A percentile compares a stretch with the other conserved stretches of the same genome.
Evolutionary conservation across 2,329 filamentous ascomycete genomes (phyloP).

Genomic region (Paraphaeosphaeria sporulosa): DNA sequence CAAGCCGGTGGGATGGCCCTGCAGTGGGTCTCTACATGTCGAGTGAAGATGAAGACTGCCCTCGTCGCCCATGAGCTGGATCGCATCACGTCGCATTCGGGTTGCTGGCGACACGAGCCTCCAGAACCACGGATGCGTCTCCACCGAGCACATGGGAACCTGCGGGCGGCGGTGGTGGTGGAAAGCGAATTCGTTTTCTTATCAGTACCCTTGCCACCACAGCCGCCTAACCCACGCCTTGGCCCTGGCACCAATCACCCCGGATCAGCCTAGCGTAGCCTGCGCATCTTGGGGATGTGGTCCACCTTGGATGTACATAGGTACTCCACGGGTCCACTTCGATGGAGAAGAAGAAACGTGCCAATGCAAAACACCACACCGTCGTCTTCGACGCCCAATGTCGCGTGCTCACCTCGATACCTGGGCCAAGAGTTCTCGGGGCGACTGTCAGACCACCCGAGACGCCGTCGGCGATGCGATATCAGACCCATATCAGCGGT

Average conservation of each 20-base stretch:
- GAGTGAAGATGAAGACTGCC: background rate
- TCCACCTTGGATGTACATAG: background rate
- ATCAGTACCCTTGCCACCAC: constrained; percentile 19
- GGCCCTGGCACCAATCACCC: background rate
- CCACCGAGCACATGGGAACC: background rate
- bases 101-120: background rate
- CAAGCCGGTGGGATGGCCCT: constrained; percentile 4
- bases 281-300: background rate
- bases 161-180: constrained; percentile 4
- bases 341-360: background rate
- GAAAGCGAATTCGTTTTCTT: constrained; percentile 19
- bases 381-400: background rate
- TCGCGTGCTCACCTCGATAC: background rate
- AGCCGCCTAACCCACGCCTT: constrained; percentile 13
- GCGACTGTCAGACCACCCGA: background rate
- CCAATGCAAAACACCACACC: background rate
- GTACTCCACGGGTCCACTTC: background rate
- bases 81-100: background rate
- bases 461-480: constrained; percentile 8
- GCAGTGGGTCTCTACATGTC: background rate
- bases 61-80: background rate
- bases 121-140: background rate
- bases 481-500: constrained; percentile 4
- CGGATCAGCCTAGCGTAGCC: constrained; percentile 6
- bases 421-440: background rate